Base-by-base conservation (phyloP, 495 filamentous ascomycete species). In the Aspergillus egyptiacus region DNA sequence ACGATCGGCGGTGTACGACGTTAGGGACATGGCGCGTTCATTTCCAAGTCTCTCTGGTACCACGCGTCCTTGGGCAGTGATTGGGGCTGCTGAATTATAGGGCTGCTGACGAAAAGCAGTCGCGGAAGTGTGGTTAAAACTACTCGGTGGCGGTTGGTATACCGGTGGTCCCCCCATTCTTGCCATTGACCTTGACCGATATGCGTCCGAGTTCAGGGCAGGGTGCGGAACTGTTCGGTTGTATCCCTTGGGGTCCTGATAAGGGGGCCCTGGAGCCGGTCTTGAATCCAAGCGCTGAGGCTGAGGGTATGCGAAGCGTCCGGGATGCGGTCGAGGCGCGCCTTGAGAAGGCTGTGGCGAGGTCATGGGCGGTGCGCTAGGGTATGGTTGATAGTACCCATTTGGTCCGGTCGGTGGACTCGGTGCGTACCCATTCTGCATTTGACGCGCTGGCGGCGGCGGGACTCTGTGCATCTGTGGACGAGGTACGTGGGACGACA, bases 21-120 rank as follows among this genome's bases (percentile, higher is more conserved):
- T 90, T 81, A 99, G 83, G 22, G 91, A 95, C 93, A 97, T 97
- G 40, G 93, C 81, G 40, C 94, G 79, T 60, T 96, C 91, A 59
- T 97, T 67, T 24, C 41, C 84, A 59, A 93, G 85, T 36, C 89
- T 80, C 55, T 96, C 91, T 6, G 94, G 94, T 1, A 99, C 88
- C 20, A 89, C 68, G 42, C 94, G 79, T 13, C 94, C 94, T 63
- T 95, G 87, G 18, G 91, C 94, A 22, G 90, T 97, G 59, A 89
- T 78, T 27, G 87, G 83, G 46, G 63, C 66, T 38, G 67, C 70
- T 56, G 71, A 61, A 48, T 78, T 72, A 67, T 93, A 89, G 15
- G 81, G 83, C 28, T 85, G 80, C 44, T 89, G 83, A 20, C 89
- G 83, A 56, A 89, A 89, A 30, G 83, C 77, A 53, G 80, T 84